phyloP scores from a whole-genome alignment of 1,139 yeast species.

The Scheffersomyces quercinus region DNA sequence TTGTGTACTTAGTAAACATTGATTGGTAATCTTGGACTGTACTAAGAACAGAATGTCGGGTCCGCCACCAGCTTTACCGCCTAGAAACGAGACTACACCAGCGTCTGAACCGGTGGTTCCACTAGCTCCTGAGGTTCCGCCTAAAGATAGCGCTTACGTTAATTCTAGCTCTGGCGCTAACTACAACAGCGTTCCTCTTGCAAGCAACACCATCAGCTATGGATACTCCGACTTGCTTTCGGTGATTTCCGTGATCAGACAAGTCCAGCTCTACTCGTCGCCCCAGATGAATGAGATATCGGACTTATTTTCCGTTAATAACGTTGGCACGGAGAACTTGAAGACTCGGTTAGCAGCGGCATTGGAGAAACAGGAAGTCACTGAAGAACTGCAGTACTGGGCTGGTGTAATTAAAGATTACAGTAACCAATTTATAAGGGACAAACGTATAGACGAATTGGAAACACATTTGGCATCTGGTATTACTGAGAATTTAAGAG shows the following conservation, averaged over 20 bases:
- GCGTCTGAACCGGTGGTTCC: background rate
- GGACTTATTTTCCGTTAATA: conserved; percentile 22
- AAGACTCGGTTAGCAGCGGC: conserved; percentile 5
- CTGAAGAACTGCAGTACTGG: conserved; percentile 24
- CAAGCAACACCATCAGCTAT: conserved; percentile 5
- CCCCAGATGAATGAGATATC: conserved; percentile 39
- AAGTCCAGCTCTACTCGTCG: conserved; percentile 31
- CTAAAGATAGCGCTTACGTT: background rate
- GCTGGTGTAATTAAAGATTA: conserved; percentile 21
- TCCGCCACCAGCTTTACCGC: background rate
- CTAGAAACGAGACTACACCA: background rate
- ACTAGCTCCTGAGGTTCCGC: background rate
- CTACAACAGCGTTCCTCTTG: background rate
- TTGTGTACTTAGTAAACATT: too few species aligned
- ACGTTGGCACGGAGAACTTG: conserved; percentile 1
- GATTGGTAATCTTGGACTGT: too few species aligned
- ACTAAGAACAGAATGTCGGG: background rate
- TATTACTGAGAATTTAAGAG: conserved; percentile 32
- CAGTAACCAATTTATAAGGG: conserved; percentile 19
- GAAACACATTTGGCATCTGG: conserved; percentile 33
- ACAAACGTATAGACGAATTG: conserved; percentile 20
- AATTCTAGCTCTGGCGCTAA: too few species aligned
- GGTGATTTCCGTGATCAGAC: conserved; percentile 33
- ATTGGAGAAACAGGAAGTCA: conserved; percentile 3
- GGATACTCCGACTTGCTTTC: conserved; percentile 25